phyloP scores from a whole-genome alignment of 805 yeast genomes.

The Starmerella bombi region DNA sequence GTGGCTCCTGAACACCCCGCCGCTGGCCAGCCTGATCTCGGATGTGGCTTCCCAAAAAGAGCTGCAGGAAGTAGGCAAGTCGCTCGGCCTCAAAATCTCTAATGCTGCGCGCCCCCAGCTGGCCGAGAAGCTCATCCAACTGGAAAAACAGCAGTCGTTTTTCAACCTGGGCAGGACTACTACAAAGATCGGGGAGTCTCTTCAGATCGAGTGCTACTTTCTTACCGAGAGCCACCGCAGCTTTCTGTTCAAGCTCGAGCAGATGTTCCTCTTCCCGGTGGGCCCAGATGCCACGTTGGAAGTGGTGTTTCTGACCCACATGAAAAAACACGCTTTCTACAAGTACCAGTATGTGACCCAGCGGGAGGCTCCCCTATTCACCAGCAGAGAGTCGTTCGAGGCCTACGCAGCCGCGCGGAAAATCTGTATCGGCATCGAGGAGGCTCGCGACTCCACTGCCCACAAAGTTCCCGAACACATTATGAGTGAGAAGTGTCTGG shows the following conservation, averaged over 20 bases:
- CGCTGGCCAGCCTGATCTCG: conserved; percentile 9
- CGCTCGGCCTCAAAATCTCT: conserved; percentile 9
- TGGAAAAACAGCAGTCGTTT: conserved; percentile 14
- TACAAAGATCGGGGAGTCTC: conserved; percentile 3
- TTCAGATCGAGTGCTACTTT: conserved; percentile 7
- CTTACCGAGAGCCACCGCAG: conserved; percentile 5
- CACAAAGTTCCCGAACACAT: conserved; percentile 2
- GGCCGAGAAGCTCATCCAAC: conserved; percentile 9
- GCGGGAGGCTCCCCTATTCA: conserved; percentile 19
- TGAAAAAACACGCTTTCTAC: conserved; percentile 20
- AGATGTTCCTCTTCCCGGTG: conserved; percentile 19
- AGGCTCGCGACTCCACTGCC: conserved; percentile 4
- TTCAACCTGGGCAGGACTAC: conserved; percentile 10
- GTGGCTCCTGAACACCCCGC: conserved; percentile 14
- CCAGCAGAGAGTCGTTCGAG: conserved; percentile 7
- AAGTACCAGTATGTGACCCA: conserved; percentile 18
- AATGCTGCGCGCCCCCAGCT: conserved; percentile 8
- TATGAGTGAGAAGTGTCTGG: neutral
- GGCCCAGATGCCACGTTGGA: conserved; percentile 20
- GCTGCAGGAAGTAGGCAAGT: conserved; percentile 14
- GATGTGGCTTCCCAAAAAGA: conserved; percentile 19
- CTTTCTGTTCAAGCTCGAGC: conserved; percentile 13
- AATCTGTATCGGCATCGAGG: conserved; percentile 18
- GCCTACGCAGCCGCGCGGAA: conserved; percentile 19
- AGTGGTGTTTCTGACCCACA: conserved; percentile 17